These are phyloP conservation scores for Craterostigma plantagineum DNA, from an alignment of 257 asterid genomes.

Conservation along the genomic window DNA sequence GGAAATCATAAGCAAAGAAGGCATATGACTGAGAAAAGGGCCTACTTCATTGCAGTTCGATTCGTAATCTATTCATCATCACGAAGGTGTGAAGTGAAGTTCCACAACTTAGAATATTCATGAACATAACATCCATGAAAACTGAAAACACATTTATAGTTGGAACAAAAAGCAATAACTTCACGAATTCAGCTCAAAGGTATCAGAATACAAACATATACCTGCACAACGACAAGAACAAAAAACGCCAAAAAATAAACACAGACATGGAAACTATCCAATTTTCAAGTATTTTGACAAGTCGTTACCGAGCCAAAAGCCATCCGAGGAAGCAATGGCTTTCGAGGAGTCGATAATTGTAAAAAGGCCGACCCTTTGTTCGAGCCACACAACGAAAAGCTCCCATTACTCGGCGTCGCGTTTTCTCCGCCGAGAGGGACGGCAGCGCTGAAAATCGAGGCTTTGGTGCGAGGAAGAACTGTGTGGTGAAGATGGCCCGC, in stretches of 20 bases:
- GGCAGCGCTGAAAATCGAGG: constrained; percentile 15
- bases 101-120: no score
- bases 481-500: constrained; percentile 15
- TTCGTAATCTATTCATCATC: no score
- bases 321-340: constrained; percentile 15
- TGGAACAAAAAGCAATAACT: no score
- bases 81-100: no score
- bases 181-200: no score
- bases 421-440: constrained; percentile 15
- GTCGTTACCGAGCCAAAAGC: constrained; percentile 42
- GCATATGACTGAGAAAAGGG: no score
- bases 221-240: neutral
- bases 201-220: constrained; percentile 6
- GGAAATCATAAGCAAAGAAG: no score
- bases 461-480: constrained; percentile 15
- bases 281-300: neutral
- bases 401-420: constrained; percentile 12
- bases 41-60: no score
- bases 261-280: neutral
- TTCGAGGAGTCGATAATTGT: constrained; percentile 12
- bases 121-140: no score
- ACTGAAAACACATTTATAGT: no score
- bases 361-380: constrained; percentile 7
- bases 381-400: constrained; percentile 5
- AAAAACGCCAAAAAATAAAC: neutral